Percentiles rank a stretch among this genome's conserved stretches.
Conservation (phyloP, 73 alveolate genomes). For the Tetrahymena malaccensis region DNA sequence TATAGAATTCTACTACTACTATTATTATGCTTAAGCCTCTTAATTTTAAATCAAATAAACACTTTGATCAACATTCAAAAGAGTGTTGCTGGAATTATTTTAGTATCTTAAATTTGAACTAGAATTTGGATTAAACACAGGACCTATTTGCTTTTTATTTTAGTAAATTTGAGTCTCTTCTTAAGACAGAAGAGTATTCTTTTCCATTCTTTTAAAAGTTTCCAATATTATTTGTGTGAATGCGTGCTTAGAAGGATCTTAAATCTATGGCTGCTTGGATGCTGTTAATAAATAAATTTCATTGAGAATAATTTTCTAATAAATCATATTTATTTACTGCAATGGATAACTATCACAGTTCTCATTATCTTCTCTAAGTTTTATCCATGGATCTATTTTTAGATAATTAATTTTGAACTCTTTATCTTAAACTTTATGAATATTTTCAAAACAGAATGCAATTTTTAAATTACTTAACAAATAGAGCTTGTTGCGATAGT, state of each 20-base stretch:
- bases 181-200: neutral
- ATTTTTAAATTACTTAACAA: neutral
- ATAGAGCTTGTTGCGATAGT: neutral
- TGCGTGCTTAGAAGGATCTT: neutral
- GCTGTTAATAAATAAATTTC: neutral
- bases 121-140: neutral
- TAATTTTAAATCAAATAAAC: neutral
- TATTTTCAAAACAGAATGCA: neutral
- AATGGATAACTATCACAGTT: neutral
- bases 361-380: neutral
- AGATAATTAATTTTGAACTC: neutral
- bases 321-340: neutral
- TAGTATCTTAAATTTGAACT: neutral
- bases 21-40: neutral
- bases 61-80: neutral
- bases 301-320: neutral
- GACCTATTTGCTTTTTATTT: neutral
- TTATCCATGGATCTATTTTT: neutral
- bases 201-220: neutral
- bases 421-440: neutral
- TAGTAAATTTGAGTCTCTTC: neutral
- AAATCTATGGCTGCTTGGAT: neutral
- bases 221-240: neutral
- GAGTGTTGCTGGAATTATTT: neutral
- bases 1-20: neutral